Evolutionary conservation across 345 rosid species (phyloP).

Genomic region (Salix arbutifolia): DNA sequence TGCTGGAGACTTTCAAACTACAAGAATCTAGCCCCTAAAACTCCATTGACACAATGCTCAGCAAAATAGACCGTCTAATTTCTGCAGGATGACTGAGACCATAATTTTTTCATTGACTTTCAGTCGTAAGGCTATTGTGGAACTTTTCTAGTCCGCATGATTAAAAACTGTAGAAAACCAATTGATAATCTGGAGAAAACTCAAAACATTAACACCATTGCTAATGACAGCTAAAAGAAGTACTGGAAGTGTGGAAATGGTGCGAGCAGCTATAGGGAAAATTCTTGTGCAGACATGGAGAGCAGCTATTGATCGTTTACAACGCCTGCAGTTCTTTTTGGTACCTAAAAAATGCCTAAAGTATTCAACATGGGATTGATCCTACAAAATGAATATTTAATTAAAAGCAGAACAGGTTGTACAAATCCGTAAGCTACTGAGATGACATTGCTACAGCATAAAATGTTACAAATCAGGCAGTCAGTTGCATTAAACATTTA

Average conservation of each 20-base stretch:
- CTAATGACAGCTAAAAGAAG: background rate
- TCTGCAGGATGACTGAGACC: background rate
- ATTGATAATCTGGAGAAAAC: background rate
- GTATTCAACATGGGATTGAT: background rate
- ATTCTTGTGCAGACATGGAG: background rate
- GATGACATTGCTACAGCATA: constrained; percentile 16
- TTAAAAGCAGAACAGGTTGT: background rate
- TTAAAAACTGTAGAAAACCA: background rate
- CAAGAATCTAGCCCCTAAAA: background rate
- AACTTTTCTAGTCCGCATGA: background rate
- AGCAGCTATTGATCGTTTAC: background rate
- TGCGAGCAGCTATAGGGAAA: background rate
- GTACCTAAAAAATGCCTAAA: background rate
- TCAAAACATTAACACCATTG: background rate
- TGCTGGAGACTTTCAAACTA: background rate
- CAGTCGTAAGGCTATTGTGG: background rate
- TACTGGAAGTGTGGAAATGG: background rate
- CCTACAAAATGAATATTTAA: background rate
- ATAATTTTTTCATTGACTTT: background rate
- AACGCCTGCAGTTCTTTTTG: background rate
- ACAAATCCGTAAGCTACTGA: constrained; percentile 7
- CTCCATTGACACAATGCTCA: background rate
- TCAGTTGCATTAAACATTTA: background rate
- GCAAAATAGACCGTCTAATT: background rate
- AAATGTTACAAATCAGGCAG: background rate